Evolutionary conservation across 2,329 filamentous ascomycete species (phyloP).

Genomic region (Alternaria arborescens): DNA sequence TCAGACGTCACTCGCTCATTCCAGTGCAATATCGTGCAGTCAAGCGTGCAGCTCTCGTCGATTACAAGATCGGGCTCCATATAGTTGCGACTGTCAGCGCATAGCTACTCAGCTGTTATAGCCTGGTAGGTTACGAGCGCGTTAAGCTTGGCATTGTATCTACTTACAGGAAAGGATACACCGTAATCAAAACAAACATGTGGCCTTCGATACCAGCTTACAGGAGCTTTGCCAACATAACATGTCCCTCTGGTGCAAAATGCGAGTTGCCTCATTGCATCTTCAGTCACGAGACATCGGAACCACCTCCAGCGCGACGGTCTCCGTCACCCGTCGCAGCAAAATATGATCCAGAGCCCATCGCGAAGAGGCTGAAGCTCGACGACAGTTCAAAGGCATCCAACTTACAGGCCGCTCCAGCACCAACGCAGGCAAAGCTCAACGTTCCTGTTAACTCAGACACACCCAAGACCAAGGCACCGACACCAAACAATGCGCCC

Average conservation of each 20-base stretch:
- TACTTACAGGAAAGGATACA: slow-evolving; percentile 20
- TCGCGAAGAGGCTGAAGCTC: slow-evolving; percentile 45
- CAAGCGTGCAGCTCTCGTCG: neutral
- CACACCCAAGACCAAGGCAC: slow-evolving; percentile 23
- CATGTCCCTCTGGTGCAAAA: slow-evolving; percentile 60
- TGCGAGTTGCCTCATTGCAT: slow-evolving; percentile 67
- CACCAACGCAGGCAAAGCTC: slow-evolving; percentile 13
- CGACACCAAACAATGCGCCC: slow-evolving; percentile 16
- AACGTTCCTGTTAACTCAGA: slow-evolving; percentile 38
- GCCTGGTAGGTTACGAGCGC: slow-evolving; percentile 22
- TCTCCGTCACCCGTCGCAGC: slow-evolving; percentile 6
- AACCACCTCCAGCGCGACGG: slow-evolving; percentile 7
- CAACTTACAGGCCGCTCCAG: slow-evolving; percentile 1
- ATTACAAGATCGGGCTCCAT: neutral
- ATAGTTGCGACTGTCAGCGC: neutral
- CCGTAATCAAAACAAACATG: slow-evolving; percentile 25
- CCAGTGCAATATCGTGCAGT: neutral
- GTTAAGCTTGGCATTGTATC: neutral
- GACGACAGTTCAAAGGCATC: slow-evolving; percentile 24
- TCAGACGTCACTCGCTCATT: neutral
- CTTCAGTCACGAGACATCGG: slow-evolving; percentile 61
- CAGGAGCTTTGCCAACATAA: slow-evolving; percentile 34
- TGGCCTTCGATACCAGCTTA: slow-evolving; percentile 41
- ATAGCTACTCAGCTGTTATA: neutral
- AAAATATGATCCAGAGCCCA: slow-evolving; percentile 19